These are phyloP conservation scores for Gyromitra esculenta DNA, from an alignment of 2,329 filamentous ascomycete species.

Conservation along the genomic window DNA sequence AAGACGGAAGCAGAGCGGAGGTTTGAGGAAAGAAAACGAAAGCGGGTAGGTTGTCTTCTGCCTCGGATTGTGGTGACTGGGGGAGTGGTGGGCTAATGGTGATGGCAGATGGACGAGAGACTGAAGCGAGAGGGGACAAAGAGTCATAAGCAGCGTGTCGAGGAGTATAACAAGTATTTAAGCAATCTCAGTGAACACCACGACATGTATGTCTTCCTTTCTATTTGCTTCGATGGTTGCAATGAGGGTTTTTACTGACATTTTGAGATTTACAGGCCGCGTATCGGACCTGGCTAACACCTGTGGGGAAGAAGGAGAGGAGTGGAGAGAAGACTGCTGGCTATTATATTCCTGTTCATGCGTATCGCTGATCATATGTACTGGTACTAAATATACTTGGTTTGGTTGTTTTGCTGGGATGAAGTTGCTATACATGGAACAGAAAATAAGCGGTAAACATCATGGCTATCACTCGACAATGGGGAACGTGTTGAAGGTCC, in stretches of 20 bases:
- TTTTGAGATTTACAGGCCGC: conserved; percentile 60
- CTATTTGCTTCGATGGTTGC: not conserved
- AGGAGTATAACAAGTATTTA: conserved; percentile 93
- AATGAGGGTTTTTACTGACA: conserved; percentile 29
- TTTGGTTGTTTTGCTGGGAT: not conserved
- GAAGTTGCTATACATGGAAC: not conserved
- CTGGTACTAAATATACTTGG: conserved; percentile 15
- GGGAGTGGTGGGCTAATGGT: conserved; percentile 27
- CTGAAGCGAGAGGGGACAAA: conserved; percentile 83
- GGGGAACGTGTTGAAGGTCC: not conserved
- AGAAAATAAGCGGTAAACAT: not conserved
- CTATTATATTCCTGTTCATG: conserved; percentile 19
- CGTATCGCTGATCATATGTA: conserved; percentile 17
- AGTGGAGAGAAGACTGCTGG: not conserved
- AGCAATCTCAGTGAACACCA: conserved; percentile 95
- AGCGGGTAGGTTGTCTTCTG: conserved; percentile 68
- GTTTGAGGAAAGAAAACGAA: conserved; percentile 81
- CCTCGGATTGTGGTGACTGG: not conserved
- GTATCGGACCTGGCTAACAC: conserved; percentile 68
- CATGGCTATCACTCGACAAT: not conserved
- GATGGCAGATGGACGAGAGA: conserved; percentile 77
- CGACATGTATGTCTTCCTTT: conserved; percentile 75
- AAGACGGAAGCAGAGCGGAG: conserved; percentile 88
- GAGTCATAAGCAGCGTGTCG: conserved; percentile 95
- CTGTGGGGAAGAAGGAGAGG: not conserved